A percentile compares a stretch with the other conserved stretches of the same genome.
These are phyloP conservation scores for Penicillium sp. DNA, from an alignment of 2,329 filamentous ascomycete genomes.

Conservation along the genomic window DNA sequence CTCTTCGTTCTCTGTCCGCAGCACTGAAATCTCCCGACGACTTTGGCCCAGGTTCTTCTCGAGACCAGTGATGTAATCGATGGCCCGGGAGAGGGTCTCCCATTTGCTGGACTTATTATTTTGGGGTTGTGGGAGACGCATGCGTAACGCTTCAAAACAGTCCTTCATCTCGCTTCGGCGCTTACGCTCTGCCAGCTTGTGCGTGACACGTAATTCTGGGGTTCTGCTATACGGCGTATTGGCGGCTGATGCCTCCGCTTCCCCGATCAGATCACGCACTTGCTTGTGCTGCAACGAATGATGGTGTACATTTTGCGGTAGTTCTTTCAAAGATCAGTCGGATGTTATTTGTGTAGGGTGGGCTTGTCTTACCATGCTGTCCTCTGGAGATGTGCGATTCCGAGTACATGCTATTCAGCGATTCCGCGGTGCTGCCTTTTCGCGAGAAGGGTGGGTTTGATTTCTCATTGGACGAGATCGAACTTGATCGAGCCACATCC, in stretches of 20 bases:
- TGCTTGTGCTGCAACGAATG: conserved; percentile 52
- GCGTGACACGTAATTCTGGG: conserved; percentile 51
- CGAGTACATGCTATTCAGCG: conserved; percentile 50
- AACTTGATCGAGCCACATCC: conserved; percentile 42
- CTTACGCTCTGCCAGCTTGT: conserved; percentile 53
- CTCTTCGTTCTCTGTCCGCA: conserved; percentile 39
- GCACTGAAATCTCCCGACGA: conserved; percentile 40
- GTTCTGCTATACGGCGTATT: conserved; percentile 52
- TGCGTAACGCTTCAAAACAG: conserved; percentile 49
- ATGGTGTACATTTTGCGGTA: conserved; percentile 50
- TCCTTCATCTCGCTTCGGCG: conserved; percentile 56
- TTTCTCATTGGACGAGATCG: conserved; percentile 37
- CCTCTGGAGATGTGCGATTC: conserved; percentile 48
- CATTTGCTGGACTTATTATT: conserved; percentile 56
- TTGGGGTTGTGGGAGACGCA: conserved; percentile 47
- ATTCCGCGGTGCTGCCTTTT: conserved; percentile 49
- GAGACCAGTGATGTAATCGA: conserved; percentile 50
- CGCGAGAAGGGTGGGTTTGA: conserved; percentile 41
- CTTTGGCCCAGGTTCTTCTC: conserved; percentile 42
- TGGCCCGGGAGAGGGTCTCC: conserved; percentile 52
- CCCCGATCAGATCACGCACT: conserved; percentile 48
- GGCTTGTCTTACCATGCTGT: conserved; percentile 45
- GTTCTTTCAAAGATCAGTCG: conserved; percentile 33
- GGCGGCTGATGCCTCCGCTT: conserved; percentile 41
- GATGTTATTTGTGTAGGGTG: background rate